phyloP scores from a whole-genome alignment of 176 grass and related monocot species.

The Oryza longistaminata region DNA sequence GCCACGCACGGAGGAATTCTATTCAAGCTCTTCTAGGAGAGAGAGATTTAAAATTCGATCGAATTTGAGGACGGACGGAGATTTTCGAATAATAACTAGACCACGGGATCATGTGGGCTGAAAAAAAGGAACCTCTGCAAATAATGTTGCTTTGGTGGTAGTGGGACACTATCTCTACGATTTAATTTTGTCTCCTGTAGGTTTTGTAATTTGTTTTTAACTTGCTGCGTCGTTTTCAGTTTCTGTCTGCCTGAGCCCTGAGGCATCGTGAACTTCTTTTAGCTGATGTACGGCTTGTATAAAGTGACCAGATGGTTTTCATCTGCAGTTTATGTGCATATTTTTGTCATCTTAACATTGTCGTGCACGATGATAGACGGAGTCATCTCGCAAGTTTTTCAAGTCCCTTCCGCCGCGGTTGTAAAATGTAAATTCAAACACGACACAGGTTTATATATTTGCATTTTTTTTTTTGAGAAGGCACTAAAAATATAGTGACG shows the following conservation, averaged over 20 bases:
- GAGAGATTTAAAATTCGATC: background rate
- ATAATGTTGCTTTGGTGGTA: constrained; percentile 8
- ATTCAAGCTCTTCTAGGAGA: constrained; percentile 53
- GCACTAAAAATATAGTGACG: too few species aligned
- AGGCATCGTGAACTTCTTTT: background rate
- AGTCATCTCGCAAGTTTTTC: too few species aligned
- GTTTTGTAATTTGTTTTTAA: background rate
- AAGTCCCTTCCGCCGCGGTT: too few species aligned
- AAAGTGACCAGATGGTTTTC: background rate
- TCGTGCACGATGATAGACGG: too few species aligned
- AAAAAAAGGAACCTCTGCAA: background rate
- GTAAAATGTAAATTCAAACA: too few species aligned
- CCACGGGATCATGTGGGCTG: background rate
- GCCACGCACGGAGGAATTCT: constrained; percentile 49
- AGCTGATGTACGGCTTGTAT: background rate
- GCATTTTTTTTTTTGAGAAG: too few species aligned
- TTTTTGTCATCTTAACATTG: background rate
- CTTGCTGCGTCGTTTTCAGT: background rate
- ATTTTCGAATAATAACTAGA: background rate
- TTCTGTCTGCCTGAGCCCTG: background rate
- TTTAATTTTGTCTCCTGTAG: background rate
- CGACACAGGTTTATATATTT: too few species aligned
- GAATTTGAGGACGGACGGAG: background rate
- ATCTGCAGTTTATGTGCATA: background rate
- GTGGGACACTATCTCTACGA: background rate